Evolutionary conservation across 2,329 filamentous ascomycete genomes (phyloP), one percentile per base, ranked within the genome.

Genomic region (Botryotinia calthae): DNA sequence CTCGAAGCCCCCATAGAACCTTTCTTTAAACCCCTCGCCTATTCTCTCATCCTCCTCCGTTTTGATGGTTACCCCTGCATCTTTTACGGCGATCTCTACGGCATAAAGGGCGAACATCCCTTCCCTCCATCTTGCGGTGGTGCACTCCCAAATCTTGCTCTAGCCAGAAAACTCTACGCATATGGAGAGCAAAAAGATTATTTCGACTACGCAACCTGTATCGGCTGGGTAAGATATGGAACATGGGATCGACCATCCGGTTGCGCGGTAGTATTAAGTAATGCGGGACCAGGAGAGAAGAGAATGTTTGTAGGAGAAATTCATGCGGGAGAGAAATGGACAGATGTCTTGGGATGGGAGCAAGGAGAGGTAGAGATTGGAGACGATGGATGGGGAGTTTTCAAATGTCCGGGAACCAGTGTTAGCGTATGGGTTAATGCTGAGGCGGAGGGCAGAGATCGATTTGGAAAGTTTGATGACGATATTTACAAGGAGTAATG

Each of bases 21-120:
- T 40, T 90, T 87, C 82, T 92, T 94, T 83, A 93, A 93, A 80
- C 87, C 90, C 0, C 84, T 93, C 25, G 92, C 91, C 20, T 93
- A 94, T 80, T 84, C 90, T 0, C 85, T 94, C 62, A 93, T 93
- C 72, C 86, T 94, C 1, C 87, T 94, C 40, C 86, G 89, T 20
- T 81, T 85, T 67, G 83, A 87, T 48, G 90, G 90, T 25, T 86
- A 88, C 42, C 91, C 91, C 0, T 92, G 89, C 76, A 83, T 92
- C 51, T 93, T 93, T 80, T 93, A 90, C 79, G 90, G 90, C 37
- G 90, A 93, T 78, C 80, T 93, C 0, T 92, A 91, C 80, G 90
- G 90, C 34, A 88, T 89, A 66, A 82, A 81, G 64, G 79, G 82
- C 65, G 82, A 86, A n/a, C 82, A 81, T 34, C 73, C 85, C 6